phyloP scores from a whole-genome alignment of 768 basidiomycete species.

The Neoboletus subvelutipes region DNA sequence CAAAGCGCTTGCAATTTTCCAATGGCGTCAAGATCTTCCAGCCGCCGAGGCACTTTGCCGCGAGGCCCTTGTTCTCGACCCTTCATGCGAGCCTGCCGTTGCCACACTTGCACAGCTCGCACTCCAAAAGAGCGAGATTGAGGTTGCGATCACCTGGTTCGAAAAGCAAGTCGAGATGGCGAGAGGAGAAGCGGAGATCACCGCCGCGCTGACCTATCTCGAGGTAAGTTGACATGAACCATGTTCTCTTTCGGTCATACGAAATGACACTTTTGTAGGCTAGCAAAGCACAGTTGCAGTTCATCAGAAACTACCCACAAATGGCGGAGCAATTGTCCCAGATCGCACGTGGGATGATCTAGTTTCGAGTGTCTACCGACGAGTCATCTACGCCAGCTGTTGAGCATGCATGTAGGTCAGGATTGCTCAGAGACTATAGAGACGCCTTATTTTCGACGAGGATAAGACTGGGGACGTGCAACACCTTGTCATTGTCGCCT shows the following conservation, averaged over 20 bases:
- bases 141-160: slow-evolving; percentile 85
- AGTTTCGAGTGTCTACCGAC: slow-evolving; percentile 5
- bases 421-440: slow-evolving; percentile 19
- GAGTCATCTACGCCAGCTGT: neutral
- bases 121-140: slow-evolving; percentile 87
- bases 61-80: slow-evolving; percentile 85
- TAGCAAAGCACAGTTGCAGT: slow-evolving; percentile 77
- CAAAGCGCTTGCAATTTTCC: slow-evolving; percentile 95
- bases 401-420: slow-evolving; percentile 12
- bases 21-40: slow-evolving; percentile 89
- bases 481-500: neutral
- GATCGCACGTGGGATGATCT: slow-evolving; percentile 44
- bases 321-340: slow-evolving; percentile 69
- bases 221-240: slow-evolving; percentile 49
- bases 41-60: slow-evolving; percentile 82
- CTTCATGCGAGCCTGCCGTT: slow-evolving; percentile 95
- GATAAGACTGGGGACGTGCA: slow-evolving; percentile 6
- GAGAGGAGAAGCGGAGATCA: slow-evolving; percentile 86
- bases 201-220: slow-evolving; percentile 73
- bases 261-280: slow-evolving; percentile 48
- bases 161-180: slow-evolving; percentile 81
- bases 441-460: slow-evolving; percentile 1
- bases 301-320: slow-evolving; percentile 79
- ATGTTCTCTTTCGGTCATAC: neutral
- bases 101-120: slow-evolving; percentile 93